Evolutionary conservation across 2,329 filamentous ascomycete species (phyloP).

Genomic region (Zymoseptoria pseudotritici): DNA sequence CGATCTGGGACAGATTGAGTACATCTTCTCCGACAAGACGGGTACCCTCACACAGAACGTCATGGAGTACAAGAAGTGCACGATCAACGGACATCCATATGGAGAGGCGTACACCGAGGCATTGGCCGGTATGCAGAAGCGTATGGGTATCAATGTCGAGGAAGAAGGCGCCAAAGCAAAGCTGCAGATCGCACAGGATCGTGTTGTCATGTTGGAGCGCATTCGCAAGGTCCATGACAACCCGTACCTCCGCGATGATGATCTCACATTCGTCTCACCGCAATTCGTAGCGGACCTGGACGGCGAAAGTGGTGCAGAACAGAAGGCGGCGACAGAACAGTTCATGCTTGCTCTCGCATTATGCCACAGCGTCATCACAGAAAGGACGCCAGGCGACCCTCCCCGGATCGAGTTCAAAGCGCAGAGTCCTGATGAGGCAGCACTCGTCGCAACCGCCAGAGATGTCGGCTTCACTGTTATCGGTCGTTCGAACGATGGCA

Average conservation of each 20-base stretch:
- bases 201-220: constrained; percentile 61
- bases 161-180: constrained; percentile 65
- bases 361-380: constrained; percentile 95
- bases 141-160: constrained; percentile 79
- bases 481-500: constrained; percentile 68
- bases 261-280: constrained; percentile 85
- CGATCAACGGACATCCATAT: constrained; percentile 91
- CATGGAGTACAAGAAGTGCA: constrained; percentile 99
- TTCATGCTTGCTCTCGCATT: constrained; percentile 94
- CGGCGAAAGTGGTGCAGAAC: constrained; percentile 67
- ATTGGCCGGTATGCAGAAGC: constrained; percentile 90
- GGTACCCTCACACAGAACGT: constrained; percentile 86
- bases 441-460: constrained; percentile 84
- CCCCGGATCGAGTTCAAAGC: constrained; percentile 93
- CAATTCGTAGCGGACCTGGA: constrained; percentile 78
- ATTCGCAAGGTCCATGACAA: constrained; percentile 78
- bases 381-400: constrained; percentile 79
- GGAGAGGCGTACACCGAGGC: constrained; percentile 98
- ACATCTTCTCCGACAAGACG: constrained; percentile 96
- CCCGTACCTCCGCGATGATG: constrained; percentile 81
- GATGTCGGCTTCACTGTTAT: constrained; percentile 94
- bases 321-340: constrained; percentile 69
- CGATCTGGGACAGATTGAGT: constrained; percentile 95
- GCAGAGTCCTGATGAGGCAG: constrained; percentile 93
- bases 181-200: constrained; percentile 72